Base-by-base conservation (phyloP, 371 early-diverging fungal species). In the Dichotomocladium elegans region DNA sequence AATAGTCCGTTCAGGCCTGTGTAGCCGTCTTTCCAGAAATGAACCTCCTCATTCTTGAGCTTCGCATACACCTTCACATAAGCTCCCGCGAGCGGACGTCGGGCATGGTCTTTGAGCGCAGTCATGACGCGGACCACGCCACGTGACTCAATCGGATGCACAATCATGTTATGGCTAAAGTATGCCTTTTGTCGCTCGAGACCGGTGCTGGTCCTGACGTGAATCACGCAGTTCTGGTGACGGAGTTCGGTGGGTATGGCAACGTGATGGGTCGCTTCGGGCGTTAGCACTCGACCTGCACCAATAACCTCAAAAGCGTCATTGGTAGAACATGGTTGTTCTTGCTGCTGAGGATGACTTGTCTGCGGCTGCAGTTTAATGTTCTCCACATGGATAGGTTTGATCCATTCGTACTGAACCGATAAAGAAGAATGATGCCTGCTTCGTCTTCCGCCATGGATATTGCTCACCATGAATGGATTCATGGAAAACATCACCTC, bases 21-120 rank as follows among this genome's bases (percentile, higher is more conserved):
- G 47, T 84, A 81, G 4, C 83, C 85, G 47, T 84, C 85, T 47
- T 80, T 81, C 82, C 82, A 84, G 53, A 82, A 84, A 8, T 63
- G 34, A 4, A 59, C 64, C 1, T 60, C 63, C 24, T 17, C 41
- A 26, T n/a, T 35, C 49, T 77, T 79, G 48, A 70, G 26, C 21
- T 68, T 64, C 14, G 70, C 80, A 53, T 84, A 84, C 0, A 81
- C 82, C 55, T 84, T 84, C 24, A 84, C 75, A 59, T 84, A 84
- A 6, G 65, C 77, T 2, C 81, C 81, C 10, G 73, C 70, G 28
- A 80, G 53, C 31, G 82, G 75, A 14, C 64, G 58, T 28, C 64
- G 52, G 11, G 57, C 52, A 6, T 37, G 37, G 15, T 48, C 30
- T 40, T 69, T 62, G 34, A 66, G 58, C 24, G 64, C 34, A n/a